Base-by-base conservation (phyloP, 2,329 filamentous ascomycete genomes). In the Aspergillus phoenicis region DNA sequence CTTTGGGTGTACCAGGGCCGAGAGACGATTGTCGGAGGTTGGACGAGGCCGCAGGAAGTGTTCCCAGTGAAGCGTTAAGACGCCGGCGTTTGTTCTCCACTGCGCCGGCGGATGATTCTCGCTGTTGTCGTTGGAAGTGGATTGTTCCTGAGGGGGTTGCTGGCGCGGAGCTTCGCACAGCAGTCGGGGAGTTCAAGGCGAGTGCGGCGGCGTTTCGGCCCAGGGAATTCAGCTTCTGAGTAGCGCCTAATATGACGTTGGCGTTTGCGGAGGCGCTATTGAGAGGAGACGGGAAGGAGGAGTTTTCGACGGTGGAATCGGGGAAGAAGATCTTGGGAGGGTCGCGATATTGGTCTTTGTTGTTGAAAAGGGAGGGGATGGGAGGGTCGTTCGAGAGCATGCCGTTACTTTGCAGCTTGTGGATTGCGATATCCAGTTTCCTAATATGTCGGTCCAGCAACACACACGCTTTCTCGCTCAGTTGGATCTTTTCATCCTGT, bases 401-500 rank as follows among this genome's bases (percentile, higher is more conserved):
- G 48, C 86, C 86, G 48, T 87, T 84, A 53, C 80, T 84, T 57
- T 83, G 80, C 41, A 89, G 71, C 62, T 87, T 84, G 47, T 84
- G 81, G 58, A 89, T 81, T 65, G 87, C 87, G 64, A 87, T 75
- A 62, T 89, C 87, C 5, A 89, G 76, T 58, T 82, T 82, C 72
- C 86, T 88, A 64, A 89, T 82, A 62, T 89, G 85, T 0, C 87
- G 83, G 66, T 89, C 86, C 20, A 89, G 78, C 67, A 89, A 76
- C 13, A 82, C 77, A 48, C 81, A 81, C 3, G 86, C 85, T 69
- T 87, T 88, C 57, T 88, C 85, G 49, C 82, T 83, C 30, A 89
- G 72, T 1, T 79, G 81, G 52, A 86, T 81, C 71, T 89, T 89
- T 69, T 89, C 86, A 51, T 85, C 83, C 66, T 89, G 87, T 43